Evolutionary conservation across 2,329 filamentous ascomycete genomes (phyloP), one percentile per base, ranked within the genome.

Genomic region (Epichloe glyceriae): DNA sequence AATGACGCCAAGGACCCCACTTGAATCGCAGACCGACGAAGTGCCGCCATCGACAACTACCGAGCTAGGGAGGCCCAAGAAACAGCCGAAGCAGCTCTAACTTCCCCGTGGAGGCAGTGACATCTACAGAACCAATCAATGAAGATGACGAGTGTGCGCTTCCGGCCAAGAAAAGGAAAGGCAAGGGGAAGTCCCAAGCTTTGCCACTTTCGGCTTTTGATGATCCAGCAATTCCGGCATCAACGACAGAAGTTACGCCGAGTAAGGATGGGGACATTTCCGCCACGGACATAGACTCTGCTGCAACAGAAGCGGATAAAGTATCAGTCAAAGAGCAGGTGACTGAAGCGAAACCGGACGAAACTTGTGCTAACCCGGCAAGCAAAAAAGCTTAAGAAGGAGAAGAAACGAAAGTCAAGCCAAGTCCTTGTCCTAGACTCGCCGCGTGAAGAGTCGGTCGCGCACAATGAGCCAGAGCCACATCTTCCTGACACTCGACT

Each of bases 131-230:
- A 48, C 20, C 47, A 3, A 19, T 37, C 10, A 43, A 46, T 20
- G 52, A 51, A 11, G 56, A 55, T n/a, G 53, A 59, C n/a, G 49
- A 54, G 17, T 56, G 56, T 55, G 50, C 50, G 11, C 22, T 54
- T 14, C 52, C 54, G 10, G 38, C 22, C 46, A 51, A 59, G 49
- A 56, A 52, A 60, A 68, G 63, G 62, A 70, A 66, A 61, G 65
- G 62, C 58, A 66, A 66, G 56, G 64, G 56, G 43, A 57, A 56
- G 19, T 34, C 4, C 26, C 57, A 55, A 60, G 63, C 47, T 50
- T 26, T 30, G 14, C n/a, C 22, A 2, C 7, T 34, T 8, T 40
- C 44, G n/a, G 14, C 45, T 4, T 35, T 37, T 22, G 44, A 47
- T 19, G 46, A 49, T 26, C 34, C 46, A 19, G 20, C 14, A 19